phyloP scores from a whole-genome alignment of 139 green algal species.

The Tetradesmus lagerheimii region DNA sequence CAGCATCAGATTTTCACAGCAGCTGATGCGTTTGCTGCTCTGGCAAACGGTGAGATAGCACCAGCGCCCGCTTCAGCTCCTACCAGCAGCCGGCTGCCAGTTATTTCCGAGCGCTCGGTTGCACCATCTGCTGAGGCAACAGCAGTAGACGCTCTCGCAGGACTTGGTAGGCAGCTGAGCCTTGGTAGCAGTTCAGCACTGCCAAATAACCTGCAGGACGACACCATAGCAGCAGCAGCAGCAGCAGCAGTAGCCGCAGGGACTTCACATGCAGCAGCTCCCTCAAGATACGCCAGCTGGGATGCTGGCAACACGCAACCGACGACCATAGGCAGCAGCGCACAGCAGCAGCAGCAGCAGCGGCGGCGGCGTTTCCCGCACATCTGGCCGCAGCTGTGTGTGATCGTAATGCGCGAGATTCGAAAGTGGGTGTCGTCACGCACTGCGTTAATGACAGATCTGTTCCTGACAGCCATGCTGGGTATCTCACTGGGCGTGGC shows the following conservation, averaged over 20 bases:
- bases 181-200: too few species aligned
- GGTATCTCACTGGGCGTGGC: background rate
- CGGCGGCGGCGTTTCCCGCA: background rate
- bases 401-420: background rate
- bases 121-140: too few species aligned
- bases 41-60: too few species aligned
- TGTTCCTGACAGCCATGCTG: slow-evolving; percentile 25
- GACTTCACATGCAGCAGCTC: background rate
- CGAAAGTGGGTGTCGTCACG: slow-evolving; percentile 20
- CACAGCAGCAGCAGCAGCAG: slow-evolving; percentile 28
- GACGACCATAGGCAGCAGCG: background rate
- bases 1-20: too few species aligned
- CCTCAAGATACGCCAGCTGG: background rate
- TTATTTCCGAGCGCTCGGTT: too few species aligned
- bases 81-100: too few species aligned
- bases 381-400: background rate
- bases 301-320: too few species aligned
- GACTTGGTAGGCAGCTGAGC: too few species aligned
- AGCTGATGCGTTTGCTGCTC: background rate
- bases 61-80: too few species aligned
- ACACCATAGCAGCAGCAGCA: background rate
- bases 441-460: slow-evolving; percentile 22
- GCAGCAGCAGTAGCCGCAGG: background rate
- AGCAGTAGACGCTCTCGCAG: too few species aligned
- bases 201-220: too few species aligned